Conservation (phyloP, 305 asterid species). For the Fraxinus paxiana region DNA sequence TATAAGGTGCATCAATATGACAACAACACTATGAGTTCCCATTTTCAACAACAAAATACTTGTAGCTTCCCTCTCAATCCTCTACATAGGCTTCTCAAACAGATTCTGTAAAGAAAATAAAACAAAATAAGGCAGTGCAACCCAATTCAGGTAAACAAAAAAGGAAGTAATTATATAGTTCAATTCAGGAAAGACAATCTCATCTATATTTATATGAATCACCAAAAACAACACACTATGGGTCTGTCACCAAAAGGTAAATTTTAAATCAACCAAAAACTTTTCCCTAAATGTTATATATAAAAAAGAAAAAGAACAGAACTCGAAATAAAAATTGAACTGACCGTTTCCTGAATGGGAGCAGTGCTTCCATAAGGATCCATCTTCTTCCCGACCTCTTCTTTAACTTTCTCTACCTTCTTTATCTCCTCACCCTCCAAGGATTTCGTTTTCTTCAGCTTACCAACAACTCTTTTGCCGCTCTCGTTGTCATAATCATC, state of each 20-base stretch:
- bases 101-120: not conserved
- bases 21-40: not conserved
- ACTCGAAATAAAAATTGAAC: not conserved
- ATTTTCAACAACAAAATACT: not conserved
- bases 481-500: constrained; percentile 24
- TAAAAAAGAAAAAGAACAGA: not conserved
- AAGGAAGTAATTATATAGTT: not conserved
- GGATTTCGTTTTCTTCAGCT: constrained; percentile 26
- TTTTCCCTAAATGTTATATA: not conserved
- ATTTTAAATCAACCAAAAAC: not conserved
- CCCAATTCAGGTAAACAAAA: not conserved
- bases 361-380: constrained; percentile 55
- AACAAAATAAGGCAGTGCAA: not conserved
- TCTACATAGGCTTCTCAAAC: not conserved
- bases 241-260: not conserved
- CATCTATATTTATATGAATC: not conserved
- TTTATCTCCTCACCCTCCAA: constrained; percentile 24
- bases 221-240: not conserved
- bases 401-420: constrained; percentile 29
- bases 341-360: constrained; percentile 67
- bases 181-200: not conserved
- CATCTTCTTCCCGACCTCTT: constrained; percentile 48
- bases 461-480: constrained; percentile 24
- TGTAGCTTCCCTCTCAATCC: constrained; percentile 3
- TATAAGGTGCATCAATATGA: not conserved